Base-by-base conservation (phyloP, 768 basidiomycete species). In the Wakefieldia striispora region DNA sequence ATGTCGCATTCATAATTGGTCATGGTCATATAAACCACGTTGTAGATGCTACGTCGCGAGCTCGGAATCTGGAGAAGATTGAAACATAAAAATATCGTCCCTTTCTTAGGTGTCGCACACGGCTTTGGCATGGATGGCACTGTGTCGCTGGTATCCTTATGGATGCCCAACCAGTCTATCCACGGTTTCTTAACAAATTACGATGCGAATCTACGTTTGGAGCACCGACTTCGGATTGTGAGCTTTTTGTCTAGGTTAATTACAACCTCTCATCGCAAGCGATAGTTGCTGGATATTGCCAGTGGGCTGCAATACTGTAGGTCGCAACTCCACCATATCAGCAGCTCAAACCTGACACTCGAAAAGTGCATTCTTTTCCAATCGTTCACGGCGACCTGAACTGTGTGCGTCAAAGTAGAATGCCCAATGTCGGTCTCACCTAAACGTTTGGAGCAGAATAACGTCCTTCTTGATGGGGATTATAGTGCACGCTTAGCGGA, bases 341-440 rank as follows among this genome's bases (percentile, higher is more conserved):
- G n/a, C 33, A 3, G 17, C 24, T 11, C 13, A 26, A 19, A 8
- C 4, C 10, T 16, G 13, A 26, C n/a, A 6, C 4, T 16, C 24
- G 4, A 4, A 21, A 3, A 47, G 49, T 50, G 26, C 43, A 50
- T 21, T 27, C 26, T 8, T 6, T 27, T 27, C 26, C 26, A 27
- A 27, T 35, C 43, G 29, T 50, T 10, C 43, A 50, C 9, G 49
- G 49, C 6, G 38, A 50, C 16, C 17, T 50, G 27, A 50, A 50
- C 24, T 16, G 5, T 12, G 29, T 33, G 20, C 17, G 26, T 27
- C 24, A 41, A 19, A 10, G 6, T 1, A 33, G 10, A 33, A 14
- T 21, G 9, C 16, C 20, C 4, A 2, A 23, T 12, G 21, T 27
- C 29, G 3, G 6, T 29, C 29, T 12, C 2, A 29, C 11, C 36